Evolutionary conservation across 2,329 filamentous ascomycete genomes (phyloP), one percentile per base, ranked within the genome.

Genomic region (Colletotrichum coccodes): DNA sequence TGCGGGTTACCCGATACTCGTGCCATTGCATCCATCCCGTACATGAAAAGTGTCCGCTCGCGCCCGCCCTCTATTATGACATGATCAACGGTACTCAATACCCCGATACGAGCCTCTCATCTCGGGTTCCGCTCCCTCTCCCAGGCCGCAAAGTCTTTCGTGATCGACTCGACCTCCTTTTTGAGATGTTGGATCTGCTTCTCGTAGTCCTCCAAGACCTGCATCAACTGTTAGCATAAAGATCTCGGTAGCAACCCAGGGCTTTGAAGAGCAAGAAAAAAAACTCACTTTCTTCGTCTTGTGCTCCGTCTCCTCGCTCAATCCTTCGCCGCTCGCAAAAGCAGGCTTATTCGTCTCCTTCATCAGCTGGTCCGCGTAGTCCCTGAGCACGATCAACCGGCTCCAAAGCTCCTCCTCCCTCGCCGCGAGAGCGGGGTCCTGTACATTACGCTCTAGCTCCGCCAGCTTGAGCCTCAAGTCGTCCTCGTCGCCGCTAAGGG

Each of bases 321-420:
- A 79, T 0, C 86, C 84, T 38, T 88, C 86, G 18, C 84, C 82
- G 44, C 87, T 85, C 60, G 85, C 82, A 30, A 84, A 81, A 2
- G 89, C 88, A 62, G 91, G 84, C 80, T 90, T 91, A 77, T 91
- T 92, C 66, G 94, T 86, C 82, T 96, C 93, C 73, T 88, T 89
- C 75, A 91, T 91, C 73, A 97, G 80, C 74, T 90, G 87, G 72
- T 91, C 89, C 26, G 92, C 91, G 72, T 94, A 89, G 70, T 92
- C 92, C 71, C 92, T 85, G 54, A 96, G 83, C 42, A 91, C 88
- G 56, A 94, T 91, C 81, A 96, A 88, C 52, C 93, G 85, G 72
- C 93, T 94, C 93, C 93, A 96, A 50, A 96, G 89, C 82, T 96
- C 93, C 79, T 96, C 94, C 76, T 94, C 91, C 72, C 92, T 85